Conservation (phyloP, 768 basidiomycete species). For the Naganishia vaughanmartiniae region DNA sequence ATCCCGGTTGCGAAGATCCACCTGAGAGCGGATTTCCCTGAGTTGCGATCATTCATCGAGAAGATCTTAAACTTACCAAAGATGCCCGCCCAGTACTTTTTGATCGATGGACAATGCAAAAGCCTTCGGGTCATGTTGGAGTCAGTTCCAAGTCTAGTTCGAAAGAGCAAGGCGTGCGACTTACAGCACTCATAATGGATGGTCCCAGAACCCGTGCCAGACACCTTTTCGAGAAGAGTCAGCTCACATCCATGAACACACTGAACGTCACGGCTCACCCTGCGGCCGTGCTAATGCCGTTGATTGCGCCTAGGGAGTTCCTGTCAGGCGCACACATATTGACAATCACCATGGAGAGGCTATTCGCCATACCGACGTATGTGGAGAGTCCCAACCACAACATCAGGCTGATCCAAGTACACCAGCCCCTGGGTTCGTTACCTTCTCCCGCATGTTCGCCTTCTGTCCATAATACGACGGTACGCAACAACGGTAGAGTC, state of each 20-base stretch:
- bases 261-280: slow-evolving; percentile 34
- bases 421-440: slow-evolving; percentile 37
- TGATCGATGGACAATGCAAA: slow-evolving; percentile 50
- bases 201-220: slow-evolving; percentile 49
- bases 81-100: slow-evolving; percentile 41
- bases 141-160: background rate
- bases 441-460: slow-evolving; percentile 34
- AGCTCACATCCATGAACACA: background rate
- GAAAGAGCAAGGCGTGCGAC: slow-evolving; percentile 1
- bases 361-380: slow-evolving; percentile 39
- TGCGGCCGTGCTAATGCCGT: slow-evolving; percentile 46
- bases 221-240: slow-evolving; percentile 36
- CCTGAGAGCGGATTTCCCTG: background rate
- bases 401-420: slow-evolving; percentile 41
- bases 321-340: slow-evolving; percentile 46
- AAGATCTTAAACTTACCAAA: slow-evolving; percentile 35
- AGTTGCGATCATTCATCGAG: background rate
- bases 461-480: slow-evolving; percentile 40
- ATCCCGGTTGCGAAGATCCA: slow-evolving; percentile 51
- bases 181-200: slow-evolving; percentile 42
- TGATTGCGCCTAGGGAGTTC: slow-evolving; percentile 47
- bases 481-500: slow-evolving; percentile 42
- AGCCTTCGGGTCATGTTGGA: slow-evolving; percentile 23
- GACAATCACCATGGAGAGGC: slow-evolving; percentile 47
- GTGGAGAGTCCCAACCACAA: slow-evolving; percentile 43